Evolutionary conservation across 2,329 filamentous ascomycete genomes (phyloP), one percentile per base, ranked within the genome.

Genomic region (Tolypocladium pustulatum): DNA sequence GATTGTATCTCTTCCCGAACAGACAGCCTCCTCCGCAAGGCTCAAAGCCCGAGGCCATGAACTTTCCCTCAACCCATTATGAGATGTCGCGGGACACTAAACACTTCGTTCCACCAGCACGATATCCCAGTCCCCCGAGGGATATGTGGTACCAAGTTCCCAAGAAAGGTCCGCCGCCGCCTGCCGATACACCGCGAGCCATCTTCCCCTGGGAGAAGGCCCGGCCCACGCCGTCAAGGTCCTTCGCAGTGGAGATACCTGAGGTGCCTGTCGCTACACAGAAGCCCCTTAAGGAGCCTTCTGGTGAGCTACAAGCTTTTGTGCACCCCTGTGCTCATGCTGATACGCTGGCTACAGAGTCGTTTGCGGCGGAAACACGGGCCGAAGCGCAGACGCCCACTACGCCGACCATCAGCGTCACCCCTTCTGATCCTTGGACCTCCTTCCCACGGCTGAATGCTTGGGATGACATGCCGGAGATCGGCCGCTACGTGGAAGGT

Each of bases 201-300:
- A 86, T 97, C 55, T 99, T 99, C 71, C 94, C 94, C 0, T 99
- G 94, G 94, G 94, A 99, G 72, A 75, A 73, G 49, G 76, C 86
- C 59, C 83, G 82, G 61, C 80, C 87, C 15, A 83, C 78, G 65
- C 75, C 85, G 6, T 76, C 82, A 15, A 83, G 90, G 64, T 79
- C 86, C 15, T 94, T 92, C 67, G 63, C 59, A 32, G 51, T 55
- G 30, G 61, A 61, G 32, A 60, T 63, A 36, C 53, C 46, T 8
- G 61, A 68, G n/a, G 57, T 56, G 32, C 30, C 58, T 4, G 5
- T 54, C 46, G 20, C 54, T 13, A 20, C 40, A 17, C 54, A 46
- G 55, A 30, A 56, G 10, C 36, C 56, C 27, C 10, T 36, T 22
- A 57, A 37, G n/a, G 59, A 61, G 49, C 58, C 63, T 60, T 43